phyloP scores from a whole-genome alignment of 2,329 filamentous ascomycete genomes.

The Cladophialophora immunda region DNA sequence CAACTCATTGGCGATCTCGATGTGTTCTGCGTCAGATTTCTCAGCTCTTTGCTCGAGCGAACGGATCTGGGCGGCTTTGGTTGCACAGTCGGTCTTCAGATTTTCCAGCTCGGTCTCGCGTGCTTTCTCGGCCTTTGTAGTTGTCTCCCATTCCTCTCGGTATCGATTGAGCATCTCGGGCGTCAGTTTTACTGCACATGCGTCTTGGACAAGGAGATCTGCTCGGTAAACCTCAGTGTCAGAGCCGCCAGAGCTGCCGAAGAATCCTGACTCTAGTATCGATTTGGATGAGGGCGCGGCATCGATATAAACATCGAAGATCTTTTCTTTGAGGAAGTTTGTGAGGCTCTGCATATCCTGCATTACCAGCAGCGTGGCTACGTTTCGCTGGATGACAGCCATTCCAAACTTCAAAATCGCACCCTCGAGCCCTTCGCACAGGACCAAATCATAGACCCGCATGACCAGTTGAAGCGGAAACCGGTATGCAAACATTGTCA shows the following conservation, averaged over 20 bases:
- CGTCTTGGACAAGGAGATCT: slow-evolving; percentile 91
- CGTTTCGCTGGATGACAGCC: slow-evolving; percentile 95
- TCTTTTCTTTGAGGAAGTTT: slow-evolving; percentile 86
- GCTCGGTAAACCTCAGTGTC: slow-evolving; percentile 97
- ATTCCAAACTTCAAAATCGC: slow-evolving; percentile 95
- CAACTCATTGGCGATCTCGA: slow-evolving; percentile 87
- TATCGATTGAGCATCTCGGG: slow-evolving; percentile 83
- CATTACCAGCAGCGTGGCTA: slow-evolving; percentile 77
- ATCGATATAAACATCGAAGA: slow-evolving; percentile 98
- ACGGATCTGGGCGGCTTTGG: slow-evolving; percentile 78
- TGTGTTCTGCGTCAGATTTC: slow-evolving; percentile 87
- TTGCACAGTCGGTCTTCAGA: slow-evolving; percentile 72
- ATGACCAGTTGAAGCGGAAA: slow-evolving; percentile 96
- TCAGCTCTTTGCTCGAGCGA: slow-evolving; percentile 87
- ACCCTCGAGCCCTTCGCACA: slow-evolving; percentile 86
- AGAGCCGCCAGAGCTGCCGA: slow-evolving; percentile 85
- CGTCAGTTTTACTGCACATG: slow-evolving; percentile 85
- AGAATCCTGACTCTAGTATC: slow-evolving; percentile 95
- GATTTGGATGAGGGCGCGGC: slow-evolving; percentile 90
- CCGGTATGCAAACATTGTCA: slow-evolving; percentile 97
- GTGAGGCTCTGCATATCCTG: slow-evolving; percentile 91
- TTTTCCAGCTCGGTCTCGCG: slow-evolving; percentile 81
- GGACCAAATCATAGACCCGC: slow-evolving; percentile 93
- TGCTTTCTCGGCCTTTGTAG: slow-evolving; percentile 80
- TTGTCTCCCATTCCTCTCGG: slow-evolving; percentile 89